Conservation (phyloP, 2,329 filamentous ascomycete species). For the Epichloe baconii region DNA sequence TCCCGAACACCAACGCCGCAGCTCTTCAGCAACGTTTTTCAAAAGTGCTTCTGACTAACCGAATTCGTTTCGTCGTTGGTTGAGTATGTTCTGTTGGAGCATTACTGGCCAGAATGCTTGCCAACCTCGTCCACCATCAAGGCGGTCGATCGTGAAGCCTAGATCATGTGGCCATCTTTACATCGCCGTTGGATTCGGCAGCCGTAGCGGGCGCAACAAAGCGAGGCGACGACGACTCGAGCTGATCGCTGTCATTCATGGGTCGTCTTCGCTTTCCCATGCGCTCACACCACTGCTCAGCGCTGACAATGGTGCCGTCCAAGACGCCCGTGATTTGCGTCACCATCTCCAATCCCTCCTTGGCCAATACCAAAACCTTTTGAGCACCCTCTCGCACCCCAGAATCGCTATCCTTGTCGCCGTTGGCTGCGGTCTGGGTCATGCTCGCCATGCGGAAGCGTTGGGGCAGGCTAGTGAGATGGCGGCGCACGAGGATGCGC, state of each 20-base stretch:
- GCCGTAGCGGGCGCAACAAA: neutral
- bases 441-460: conserved; percentile 65
- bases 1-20: too few relatives aligned
- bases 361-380: conserved; percentile 71
- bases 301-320: conserved; percentile 78
- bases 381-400: conserved; percentile 47
- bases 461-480: conserved; percentile 73
- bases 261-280: conserved; percentile 38
- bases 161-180: conserved; percentile 12
- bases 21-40: too few relatives aligned
- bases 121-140: too few relatives aligned
- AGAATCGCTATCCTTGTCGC: conserved; percentile 22
- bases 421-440: conserved; percentile 14
- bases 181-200: conserved; percentile 8
- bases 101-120: too few relatives aligned
- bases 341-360: conserved; percentile 90
- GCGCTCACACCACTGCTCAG: conserved; percentile 80
- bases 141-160: neutral
- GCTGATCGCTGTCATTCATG: conserved; percentile 14
- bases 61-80: too few relatives aligned
- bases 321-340: conserved; percentile 77
- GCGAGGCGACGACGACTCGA: neutral
- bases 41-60: too few relatives aligned
- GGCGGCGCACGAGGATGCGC: conserved; percentile 64
- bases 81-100: too few relatives aligned